A percentile compares a stretch with the other conserved stretches of the same genome.
Evolutionary conservation across 2,329 filamentous ascomycete species (phyloP).

Genomic region (Dothistroma septosporum): DNA sequence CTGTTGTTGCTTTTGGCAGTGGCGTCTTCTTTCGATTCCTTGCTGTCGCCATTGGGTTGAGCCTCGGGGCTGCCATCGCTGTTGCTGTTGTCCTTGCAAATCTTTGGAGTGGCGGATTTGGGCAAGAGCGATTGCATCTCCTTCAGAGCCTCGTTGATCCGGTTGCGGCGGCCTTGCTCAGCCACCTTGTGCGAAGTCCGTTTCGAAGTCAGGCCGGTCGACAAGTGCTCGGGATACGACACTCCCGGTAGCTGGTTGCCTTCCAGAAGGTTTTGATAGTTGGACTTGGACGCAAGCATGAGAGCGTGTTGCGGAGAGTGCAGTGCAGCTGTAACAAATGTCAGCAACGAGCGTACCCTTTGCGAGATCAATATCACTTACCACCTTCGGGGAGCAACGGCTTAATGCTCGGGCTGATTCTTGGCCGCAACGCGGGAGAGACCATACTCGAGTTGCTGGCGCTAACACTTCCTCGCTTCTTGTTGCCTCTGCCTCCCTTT

Average conservation of each 20-base stretch:
- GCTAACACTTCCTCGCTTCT: slow-evolving; percentile 62
- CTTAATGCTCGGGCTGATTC: slow-evolving; percentile 92
- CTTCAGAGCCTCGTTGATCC: slow-evolving; percentile 89
- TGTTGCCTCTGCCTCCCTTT: slow-evolving; percentile 46
- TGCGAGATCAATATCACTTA: slow-evolving; percentile 38
- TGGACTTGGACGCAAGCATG: slow-evolving; percentile 87
- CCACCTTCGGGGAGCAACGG: slow-evolving; percentile 72
- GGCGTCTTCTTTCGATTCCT: slow-evolving; percentile 34
- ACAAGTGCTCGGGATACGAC: slow-evolving; percentile 83
- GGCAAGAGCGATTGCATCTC: slow-evolving; percentile 89
- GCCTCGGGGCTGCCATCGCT: slow-evolving; percentile 45
- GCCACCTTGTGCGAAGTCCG: slow-evolving; percentile 97
- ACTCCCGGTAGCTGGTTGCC: slow-evolving; percentile 66
- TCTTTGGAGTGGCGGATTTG: slow-evolving; percentile 28
- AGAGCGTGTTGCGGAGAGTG: slow-evolving; percentile 61
- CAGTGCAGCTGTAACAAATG: slow-evolving; percentile 37
- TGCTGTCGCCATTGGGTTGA: slow-evolving; percentile 41
- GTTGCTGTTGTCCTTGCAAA: slow-evolving; percentile 25
- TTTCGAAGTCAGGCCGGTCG: slow-evolving; percentile 91
- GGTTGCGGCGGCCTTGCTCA: slow-evolving; percentile 89
- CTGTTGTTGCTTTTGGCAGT: slow-evolving; percentile 62
- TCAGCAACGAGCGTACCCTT: slow-evolving; percentile 15
- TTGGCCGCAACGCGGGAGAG: slow-evolving; percentile 80
- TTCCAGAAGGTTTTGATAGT: slow-evolving; percentile 95
- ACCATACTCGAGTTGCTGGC: slow-evolving; percentile 64